Base-by-base conservation (phyloP, 1,284 basidiomycete genomes). In the Bjerkandera adusta region DNA sequence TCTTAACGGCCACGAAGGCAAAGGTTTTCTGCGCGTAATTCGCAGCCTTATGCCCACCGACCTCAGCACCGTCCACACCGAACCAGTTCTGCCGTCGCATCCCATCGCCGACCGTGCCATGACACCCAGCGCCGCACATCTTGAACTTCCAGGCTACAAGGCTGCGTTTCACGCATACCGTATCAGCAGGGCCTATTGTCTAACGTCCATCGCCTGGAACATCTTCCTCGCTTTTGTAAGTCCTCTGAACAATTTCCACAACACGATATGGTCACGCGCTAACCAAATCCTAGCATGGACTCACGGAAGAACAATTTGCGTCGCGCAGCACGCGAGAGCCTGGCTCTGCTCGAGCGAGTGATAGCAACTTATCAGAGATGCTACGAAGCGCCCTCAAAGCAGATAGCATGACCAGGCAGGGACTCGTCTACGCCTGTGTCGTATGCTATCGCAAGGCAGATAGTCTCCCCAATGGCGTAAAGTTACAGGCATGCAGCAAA, bases 201-300 rank as follows among this genome's bases (percentile, higher is more conserved):
- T 48, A 2, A 43, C 41, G 10, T n/a, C 20, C 13, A 18, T 43
- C 13, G 16, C 43, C 4, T 48, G 47, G 47, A 43, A 48, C 29
- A 48, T 38, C 16, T 24, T 43, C 26, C 41, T 48, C n/a, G 21
- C 47, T 1, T 48, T 48, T 15, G 47, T 48, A 21, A 11, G 47
- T 48, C 7, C 2, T n/a, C 15, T n/a, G n/a, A n/a, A n/a, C n/a
- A 36, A 29, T 41, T 18, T 21, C n/a, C n/a, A n/a, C n/a, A 33
- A 20, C 29, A 32, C 16, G 13, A 5, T 20, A 16, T 27, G 24
- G 10, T 8, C 7, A 26, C 18, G 8, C 11, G 5, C 18, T 34
- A 7, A 5, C 11, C 29, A 13, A 7, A n/a, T n/a, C n/a, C n/a
- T n/a, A n/a, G n/a, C n/a, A n/a, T n/a, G n/a, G n/a, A n/a, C n/a